Evolutionary conservation across 495 filamentous ascomycete genomes (phyloP).

Genomic region (Neurospora sp.): DNA sequence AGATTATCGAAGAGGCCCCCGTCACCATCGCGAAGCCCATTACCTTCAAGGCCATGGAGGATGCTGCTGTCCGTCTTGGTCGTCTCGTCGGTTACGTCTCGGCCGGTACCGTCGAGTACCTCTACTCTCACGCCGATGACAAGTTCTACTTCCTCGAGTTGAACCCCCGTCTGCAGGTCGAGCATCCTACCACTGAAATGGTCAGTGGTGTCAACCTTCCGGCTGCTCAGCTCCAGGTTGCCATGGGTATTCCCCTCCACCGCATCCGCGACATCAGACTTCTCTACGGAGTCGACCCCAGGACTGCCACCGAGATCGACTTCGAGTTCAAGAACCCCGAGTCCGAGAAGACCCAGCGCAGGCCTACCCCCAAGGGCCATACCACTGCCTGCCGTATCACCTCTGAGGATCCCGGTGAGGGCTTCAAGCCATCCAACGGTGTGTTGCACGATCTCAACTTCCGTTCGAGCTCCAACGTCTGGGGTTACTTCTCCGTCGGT

Average conservation of each 20-base stretch:
- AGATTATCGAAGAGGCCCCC: conserved; percentile 98
- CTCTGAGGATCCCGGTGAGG: conserved; percentile 96
- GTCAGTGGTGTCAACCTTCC: conserved; percentile 95
- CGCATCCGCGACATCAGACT: conserved; percentile 92
- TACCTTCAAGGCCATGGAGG: conserved; percentile 95
- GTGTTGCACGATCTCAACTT: conserved; percentile 99
- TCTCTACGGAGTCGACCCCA: conserved; percentile 91
- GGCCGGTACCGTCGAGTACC: conserved; percentile 96
- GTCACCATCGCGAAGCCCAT: conserved; percentile 83
- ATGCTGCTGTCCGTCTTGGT: conserved; percentile 88
- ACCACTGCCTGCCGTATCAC: conserved; percentile 98
- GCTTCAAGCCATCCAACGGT: conserved; percentile 98
- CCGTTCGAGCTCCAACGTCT: conserved; percentile 94
- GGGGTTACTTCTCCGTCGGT: conserved; percentile 99
- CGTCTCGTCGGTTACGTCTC: conserved; percentile 96
- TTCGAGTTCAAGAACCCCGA: conserved; percentile 89
- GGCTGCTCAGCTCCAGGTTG: conserved; percentile 94
- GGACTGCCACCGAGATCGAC: conserved; percentile 77
- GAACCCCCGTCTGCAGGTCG: conserved; percentile 96
- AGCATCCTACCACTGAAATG: conserved; percentile 99
- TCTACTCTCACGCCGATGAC: conserved; percentile 96
- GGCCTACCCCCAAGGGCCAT: conserved; percentile 89
- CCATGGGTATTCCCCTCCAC: conserved; percentile 96
- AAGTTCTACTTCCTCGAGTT: conserved; percentile 99
- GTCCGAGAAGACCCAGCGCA: conserved; percentile 74